Conservation (phyloP, 805 yeast genomes). For the Lipomyces japonicus region DNA sequence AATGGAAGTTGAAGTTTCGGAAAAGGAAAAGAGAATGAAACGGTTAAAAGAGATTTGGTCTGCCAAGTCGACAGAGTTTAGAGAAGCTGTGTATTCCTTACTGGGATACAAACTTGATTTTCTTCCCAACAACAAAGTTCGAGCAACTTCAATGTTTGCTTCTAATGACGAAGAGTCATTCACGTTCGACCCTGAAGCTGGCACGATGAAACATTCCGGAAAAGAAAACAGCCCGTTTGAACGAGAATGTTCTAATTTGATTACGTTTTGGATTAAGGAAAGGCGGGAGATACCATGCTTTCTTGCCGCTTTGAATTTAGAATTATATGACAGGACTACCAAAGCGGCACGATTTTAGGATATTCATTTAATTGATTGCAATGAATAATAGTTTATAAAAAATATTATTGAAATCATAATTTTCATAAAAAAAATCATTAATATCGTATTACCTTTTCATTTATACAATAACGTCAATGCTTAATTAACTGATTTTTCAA, state of each 20-base stretch:
- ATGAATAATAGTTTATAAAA: background rate
- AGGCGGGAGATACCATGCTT: conserved; percentile 72
- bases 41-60: conserved; percentile 55
- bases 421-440: background rate
- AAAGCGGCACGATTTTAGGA: conserved; percentile 23
- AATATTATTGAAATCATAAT: background rate
- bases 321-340: conserved; percentile 50
- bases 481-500: background rate
- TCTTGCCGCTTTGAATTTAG: conserved; percentile 67
- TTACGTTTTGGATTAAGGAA: conserved; percentile 64
- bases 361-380: background rate
- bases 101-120: conserved; percentile 75
- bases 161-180: conserved; percentile 45
- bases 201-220: conserved; percentile 50
- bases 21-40: conserved; percentile 48
- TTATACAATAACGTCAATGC: background rate
- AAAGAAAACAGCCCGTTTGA: conserved; percentile 36
- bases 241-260: conserved; percentile 48
- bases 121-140: conserved; percentile 51
- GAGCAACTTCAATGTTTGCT: conserved; percentile 49
- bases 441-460: background rate
- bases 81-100: conserved; percentile 60
- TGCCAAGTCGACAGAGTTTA: conserved; percentile 65
- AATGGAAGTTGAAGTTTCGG: conserved; percentile 47
- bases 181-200: conserved; percentile 53